Conservation (phyloP, 1,284 basidiomycete species). For the Ganoderma lingzhi region DNA sequence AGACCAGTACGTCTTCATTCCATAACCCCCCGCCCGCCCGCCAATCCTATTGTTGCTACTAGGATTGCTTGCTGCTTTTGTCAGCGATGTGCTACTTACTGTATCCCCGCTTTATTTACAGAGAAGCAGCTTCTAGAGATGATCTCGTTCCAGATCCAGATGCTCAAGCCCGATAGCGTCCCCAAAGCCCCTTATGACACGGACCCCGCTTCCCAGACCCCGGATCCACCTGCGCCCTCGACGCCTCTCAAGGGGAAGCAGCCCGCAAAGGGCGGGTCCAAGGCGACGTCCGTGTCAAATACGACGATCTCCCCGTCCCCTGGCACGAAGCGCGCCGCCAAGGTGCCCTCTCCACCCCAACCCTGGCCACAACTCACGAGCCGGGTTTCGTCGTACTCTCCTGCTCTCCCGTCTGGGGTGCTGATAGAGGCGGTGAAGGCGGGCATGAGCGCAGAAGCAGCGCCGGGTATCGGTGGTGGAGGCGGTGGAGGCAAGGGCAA, state of each 20-base stretch:
- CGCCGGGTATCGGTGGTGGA: conserved; percentile 41
- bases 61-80: not conserved
- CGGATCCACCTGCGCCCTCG: conserved; percentile 37
- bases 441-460: conserved; percentile 71
- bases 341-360: conserved; percentile 58
- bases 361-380: conserved; percentile 61
- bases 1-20: conserved; percentile 72
- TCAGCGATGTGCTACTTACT: conserved; percentile 13
- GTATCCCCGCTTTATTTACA: conserved; percentile 42
- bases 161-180: conserved; percentile 73
- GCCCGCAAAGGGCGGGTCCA: conserved; percentile 47
- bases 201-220: conserved; percentile 34
- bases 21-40: not conserved
- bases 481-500: conserved; percentile 70
- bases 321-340: conserved; percentile 49
- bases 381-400: conserved; percentile 71
- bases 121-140: conserved; percentile 87
- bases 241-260: conserved; percentile 51
- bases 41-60: no score
- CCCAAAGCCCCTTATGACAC: conserved; percentile 71
- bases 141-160: conserved; percentile 80
- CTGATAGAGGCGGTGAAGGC: conserved; percentile 83
- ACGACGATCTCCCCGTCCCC: conserved; percentile 33
- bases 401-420: conserved; percentile 75
- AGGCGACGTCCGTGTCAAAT: conserved; percentile 36